A percentile compares a stretch with the other conserved stretches of the same genome.
Evolutionary conservation across 2,329 filamentous ascomycete species (phyloP).

Genomic region (Diplodia scrobiculata): DNA sequence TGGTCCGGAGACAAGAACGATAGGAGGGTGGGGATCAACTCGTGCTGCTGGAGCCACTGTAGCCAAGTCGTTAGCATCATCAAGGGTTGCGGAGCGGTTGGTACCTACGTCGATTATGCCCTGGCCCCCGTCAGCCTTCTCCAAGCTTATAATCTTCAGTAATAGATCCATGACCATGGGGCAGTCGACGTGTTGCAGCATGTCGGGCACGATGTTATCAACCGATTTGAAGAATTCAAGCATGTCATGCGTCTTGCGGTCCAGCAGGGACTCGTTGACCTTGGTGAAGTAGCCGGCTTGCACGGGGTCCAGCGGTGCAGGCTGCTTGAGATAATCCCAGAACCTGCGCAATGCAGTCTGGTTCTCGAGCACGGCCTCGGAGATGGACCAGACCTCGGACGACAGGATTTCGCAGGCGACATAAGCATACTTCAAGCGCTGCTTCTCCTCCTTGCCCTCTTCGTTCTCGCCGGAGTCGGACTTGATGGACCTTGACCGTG

Average conservation of each 20-base stretch:
- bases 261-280: constrained; percentile 94
- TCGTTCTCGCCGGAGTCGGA: constrained; percentile 50
- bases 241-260: constrained; percentile 99
- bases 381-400: constrained; percentile 95
- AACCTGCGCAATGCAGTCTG: constrained; percentile 76
- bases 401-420: constrained; percentile 91
- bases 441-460: constrained; percentile 80
- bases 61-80: not conserved
- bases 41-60: constrained; percentile 87
- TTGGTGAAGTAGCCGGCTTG: constrained; percentile 99
- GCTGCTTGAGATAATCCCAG: constrained; percentile 83
- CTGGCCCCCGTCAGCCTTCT: constrained; percentile 86
- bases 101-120: constrained; percentile 84
- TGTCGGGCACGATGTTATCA: constrained; percentile 76
- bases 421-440: constrained; percentile 89
- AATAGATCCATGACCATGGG: constrained; percentile 98
- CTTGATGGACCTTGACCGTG: constrained; percentile 48
- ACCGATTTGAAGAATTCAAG: constrained; percentile 82
- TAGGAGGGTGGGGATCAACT: constrained; percentile 82
- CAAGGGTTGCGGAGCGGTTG: not conserved
- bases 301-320: constrained; percentile 84
- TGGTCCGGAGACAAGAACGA: constrained; percentile 84
- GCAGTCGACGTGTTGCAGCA: constrained; percentile 92
- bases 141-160: constrained; percentile 93
- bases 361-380: constrained; percentile 87